Evolutionary conservation across 495 filamentous ascomycete genomes (phyloP), one percentile per base, ranked within the genome.

Genomic region (Penicillium herquei): DNA sequence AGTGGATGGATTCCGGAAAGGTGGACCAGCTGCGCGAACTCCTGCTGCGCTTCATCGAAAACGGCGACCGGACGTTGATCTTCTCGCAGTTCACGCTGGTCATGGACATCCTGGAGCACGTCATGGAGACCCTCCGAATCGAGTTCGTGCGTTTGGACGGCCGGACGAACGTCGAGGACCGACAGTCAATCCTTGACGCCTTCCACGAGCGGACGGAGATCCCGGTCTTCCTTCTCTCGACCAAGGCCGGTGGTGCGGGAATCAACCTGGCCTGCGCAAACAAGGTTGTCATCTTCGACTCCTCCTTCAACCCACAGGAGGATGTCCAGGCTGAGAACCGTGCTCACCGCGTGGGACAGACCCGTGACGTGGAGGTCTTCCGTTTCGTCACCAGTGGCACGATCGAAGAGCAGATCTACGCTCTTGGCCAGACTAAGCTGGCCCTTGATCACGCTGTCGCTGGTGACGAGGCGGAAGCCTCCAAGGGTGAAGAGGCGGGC

Each of bases 271-370:
- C 91, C 11, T 89, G 86, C 40, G 95, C 94, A 3, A 98, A 98
- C 74, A 97, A 96, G 76, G 92, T 98, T 56, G 83, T 98, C 68
- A 93, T 98, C 64, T 97, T 98, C 65, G 94, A 98, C 70, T 89
- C 88, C 49, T 87, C 83, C 31, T 97, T 98, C 71, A 98, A 98
- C 62, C 94, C 94, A 0, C 94, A 98, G 68, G 92, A 97, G 53
- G 94, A 98, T 65, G 81, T 94, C 1, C 94, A 98, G 69, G 94
- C 94, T 0, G 92, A 96, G 72, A 97, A 98, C 66, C 88, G 94
- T 16, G 94, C 94, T 1, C 94, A 98, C 73, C 85, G 94, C 4
- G 89, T 98, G 10, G 95, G 94, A 1, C 94, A 98, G 69, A 92
- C 80, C 8, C 74, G 89, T 26, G 88, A 91, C 14, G 94, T 98